Evolutionary conservation across 345 rosid species (phyloP), one percentile per base, ranked within the genome.

Genomic region (Punica granatum): DNA sequence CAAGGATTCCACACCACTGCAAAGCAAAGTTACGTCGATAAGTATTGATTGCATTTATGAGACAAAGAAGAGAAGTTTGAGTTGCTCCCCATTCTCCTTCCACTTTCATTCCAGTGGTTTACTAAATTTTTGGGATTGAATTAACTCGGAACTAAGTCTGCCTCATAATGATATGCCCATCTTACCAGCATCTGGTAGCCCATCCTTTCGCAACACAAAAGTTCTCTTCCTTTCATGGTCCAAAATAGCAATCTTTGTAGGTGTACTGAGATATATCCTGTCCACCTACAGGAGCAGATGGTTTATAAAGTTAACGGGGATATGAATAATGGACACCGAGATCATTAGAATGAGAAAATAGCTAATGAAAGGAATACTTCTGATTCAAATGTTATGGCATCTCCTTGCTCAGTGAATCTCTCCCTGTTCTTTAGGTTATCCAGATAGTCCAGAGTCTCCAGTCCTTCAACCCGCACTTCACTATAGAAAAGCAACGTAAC

Each of bases 1-100:
- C 90, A 85, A 0, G 90, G 90, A 72, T 85, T 85, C 90, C 87
- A 85, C 23, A 83, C 90, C 65, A 79, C 90, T 85, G 79, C 74
- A 72, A 54, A 69, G 67, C 32, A 46, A 64, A 48, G 31, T 36
- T 48, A 67, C 15, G 44, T 2, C 61, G 33, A 34, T n/a, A 0
- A 41, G 48, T 23, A 53, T 23, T 25, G 49, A 35, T 39, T 8
- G 51, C 37, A 41, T 21, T 46, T 4, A 23, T 11, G 5, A 8
- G 21, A 56, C 56, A 48, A 13, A 35, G 32, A 21, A 6, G 48
- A 48, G 19, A 66, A 66, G 21, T 30, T 54, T 26, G 60, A 25
- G 18, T 54, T 54, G 7, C 32, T 54, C 26, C 56, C 56, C n/a
- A n/a, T 49, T 4, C 53, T 5, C 1, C 23, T 23, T n/a, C 30